phyloP scores from a whole-genome alignment of 495 filamentous ascomycete genomes.

The Aspergillus taichungensis region DNA sequence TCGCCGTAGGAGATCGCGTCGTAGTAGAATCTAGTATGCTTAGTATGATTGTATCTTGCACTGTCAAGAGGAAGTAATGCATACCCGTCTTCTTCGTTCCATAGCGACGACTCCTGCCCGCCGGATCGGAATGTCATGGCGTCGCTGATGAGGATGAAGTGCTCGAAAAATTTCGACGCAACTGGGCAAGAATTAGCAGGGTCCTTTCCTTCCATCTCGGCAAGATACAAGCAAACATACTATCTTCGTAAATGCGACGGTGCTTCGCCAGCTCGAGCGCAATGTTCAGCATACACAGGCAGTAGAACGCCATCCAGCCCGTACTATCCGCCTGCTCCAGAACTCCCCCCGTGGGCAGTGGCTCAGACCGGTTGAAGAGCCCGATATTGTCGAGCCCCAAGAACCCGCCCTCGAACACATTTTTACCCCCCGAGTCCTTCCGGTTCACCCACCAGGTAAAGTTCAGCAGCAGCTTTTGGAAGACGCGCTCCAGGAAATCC shows the following conservation, averaged over 20 bases:
- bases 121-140: constrained; percentile 88
- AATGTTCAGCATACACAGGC: constrained; percentile 91
- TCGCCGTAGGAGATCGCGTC: constrained; percentile 95
- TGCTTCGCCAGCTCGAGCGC: constrained; percentile 90
- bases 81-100: constrained; percentile 83
- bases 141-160: constrained; percentile 95
- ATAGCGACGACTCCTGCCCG: constrained; percentile 73
- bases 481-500: constrained; percentile 91
- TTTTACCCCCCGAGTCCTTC: constrained; percentile 88
- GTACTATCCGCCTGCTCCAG: constrained; percentile 96
- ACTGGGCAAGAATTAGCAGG: constrained; percentile 36
- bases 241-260: constrained; percentile 93
- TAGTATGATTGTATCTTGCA: not conserved
- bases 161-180: constrained; percentile 97
- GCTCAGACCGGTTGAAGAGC: constrained; percentile 95
- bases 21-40: constrained; percentile 68
- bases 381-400: constrained; percentile 96
- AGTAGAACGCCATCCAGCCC: constrained; percentile 98
- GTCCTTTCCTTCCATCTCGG: not conserved
- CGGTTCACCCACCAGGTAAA: constrained; percentile 99
- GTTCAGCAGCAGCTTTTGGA: constrained; percentile 90
- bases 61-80: constrained; percentile 1
- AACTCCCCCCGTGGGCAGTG: constrained; percentile 83
- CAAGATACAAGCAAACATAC: constrained; percentile 13
- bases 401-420: constrained; percentile 95